These are phyloP conservation scores for Persicaria maculosa DNA, from an alignment of 148 eudicot species.

Conservation along the genomic window DNA sequence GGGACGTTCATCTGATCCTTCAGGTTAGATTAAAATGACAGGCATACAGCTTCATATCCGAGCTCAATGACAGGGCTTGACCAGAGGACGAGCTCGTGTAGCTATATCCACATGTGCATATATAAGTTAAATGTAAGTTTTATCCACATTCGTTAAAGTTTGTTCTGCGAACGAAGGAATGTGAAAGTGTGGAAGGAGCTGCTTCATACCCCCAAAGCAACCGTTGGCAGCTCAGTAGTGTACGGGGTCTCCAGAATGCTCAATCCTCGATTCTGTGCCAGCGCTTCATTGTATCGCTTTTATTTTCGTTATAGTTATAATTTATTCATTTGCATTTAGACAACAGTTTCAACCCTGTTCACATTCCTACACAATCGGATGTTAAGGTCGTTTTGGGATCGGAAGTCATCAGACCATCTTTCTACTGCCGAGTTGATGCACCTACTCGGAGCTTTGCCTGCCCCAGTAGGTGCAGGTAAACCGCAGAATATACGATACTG, in stretches of 20 bases:
- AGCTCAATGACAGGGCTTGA: background rate
- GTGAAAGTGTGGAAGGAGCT: background rate
- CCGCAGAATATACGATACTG: too few species aligned
- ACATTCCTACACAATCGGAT: too few species aligned
- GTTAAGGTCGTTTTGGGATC: too few species aligned
- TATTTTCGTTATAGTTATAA: too few species aligned
- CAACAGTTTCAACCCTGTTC: too few species aligned
- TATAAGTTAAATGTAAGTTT: background rate
- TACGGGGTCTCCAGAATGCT: background rate
- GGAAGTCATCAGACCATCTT: too few species aligned
- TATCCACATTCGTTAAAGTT: background rate
- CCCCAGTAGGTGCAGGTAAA: too few species aligned
- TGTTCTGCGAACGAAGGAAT: background rate
- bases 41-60: background rate
- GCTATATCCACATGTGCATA: slow-evolving; percentile 10
- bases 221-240: background rate
- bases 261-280: background rate
- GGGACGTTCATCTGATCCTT: slow-evolving; percentile 77
- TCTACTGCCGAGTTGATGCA: too few species aligned
- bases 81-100: background rate
- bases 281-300: background rate
- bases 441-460: too few species aligned
- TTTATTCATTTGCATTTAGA: too few species aligned
- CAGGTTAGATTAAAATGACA: slow-evolving; percentile 47
- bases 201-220: background rate